Base-by-base conservation (phyloP, 2,329 filamentous ascomycete genomes). In the Hypoxylon rubiginosum region DNA sequence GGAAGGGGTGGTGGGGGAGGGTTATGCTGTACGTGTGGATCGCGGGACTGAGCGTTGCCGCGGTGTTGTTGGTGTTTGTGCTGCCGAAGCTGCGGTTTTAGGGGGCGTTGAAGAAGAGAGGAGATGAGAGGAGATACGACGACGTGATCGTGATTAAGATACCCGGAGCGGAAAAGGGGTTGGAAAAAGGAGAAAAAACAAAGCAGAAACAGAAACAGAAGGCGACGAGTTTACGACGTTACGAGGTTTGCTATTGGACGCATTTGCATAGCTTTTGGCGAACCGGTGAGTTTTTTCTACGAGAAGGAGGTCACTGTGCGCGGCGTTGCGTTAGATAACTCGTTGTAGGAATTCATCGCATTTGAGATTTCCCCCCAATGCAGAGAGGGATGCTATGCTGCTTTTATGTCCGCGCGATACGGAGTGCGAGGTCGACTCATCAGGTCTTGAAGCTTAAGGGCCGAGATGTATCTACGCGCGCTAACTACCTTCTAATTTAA, bases 61-160 rank as follows among this genome's bases (percentile, higher is more conserved):
- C 93, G 17, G 82, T 97, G 36, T 73, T 97, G 76, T 79, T 97
- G 69, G 94, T 97, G 11, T 95, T 95, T 82, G 85, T 95, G 54
- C 82, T 93, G 76, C 95, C 95, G 0, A 98, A 97, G 83, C 80
- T 97, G 77, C 86, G 95, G 74, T 96, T 97, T 75, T 97, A 75
- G 83, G 30, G 28, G 5, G 28, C 8, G 30, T 46, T 24, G 13
- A 13, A 24, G 24, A 43, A 26, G 34, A 28, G 41, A 24, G 34
- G 51, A 55, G 51, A 46, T 17, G 36, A 24, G 43, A 48, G 11
- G 10, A 17, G 21, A 24, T 15, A 48, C 7, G 39, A 19, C 15
- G 21, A 43, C n/a, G 6, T 1, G 39, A 7, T 45, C 8, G 43
- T 26, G 11, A 6, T 26, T 26, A 9, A 43, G 39, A 43, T 43